These are phyloP conservation scores for Dittrichia graveolens DNA, from an alignment of 129 eudicot species.

Conservation along the genomic window DNA sequence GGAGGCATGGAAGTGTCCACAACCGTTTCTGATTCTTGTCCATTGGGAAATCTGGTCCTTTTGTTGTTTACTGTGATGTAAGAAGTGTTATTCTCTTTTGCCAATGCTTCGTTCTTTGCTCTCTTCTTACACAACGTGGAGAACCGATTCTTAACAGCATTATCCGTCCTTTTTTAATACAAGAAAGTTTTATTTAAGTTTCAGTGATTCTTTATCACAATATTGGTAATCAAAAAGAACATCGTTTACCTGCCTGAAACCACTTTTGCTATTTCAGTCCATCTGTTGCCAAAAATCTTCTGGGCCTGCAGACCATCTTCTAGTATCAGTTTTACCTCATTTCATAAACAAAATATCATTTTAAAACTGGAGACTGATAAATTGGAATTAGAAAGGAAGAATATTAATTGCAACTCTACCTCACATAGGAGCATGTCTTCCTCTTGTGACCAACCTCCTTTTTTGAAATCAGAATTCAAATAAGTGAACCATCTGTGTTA, in stretches of 20 bases:
- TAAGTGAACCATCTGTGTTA: constrained; percentile 91
- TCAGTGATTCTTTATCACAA: background rate
- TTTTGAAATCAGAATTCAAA: constrained; percentile 96
- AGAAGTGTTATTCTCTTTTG: constrained; percentile 67
- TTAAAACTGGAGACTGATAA: background rate
- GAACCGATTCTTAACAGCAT: constrained; percentile 98
- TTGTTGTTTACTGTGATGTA: constrained; percentile 69
- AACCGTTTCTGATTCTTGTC: constrained; percentile 42
- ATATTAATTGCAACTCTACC: constrained; percentile 39
- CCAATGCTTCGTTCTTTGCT: constrained; percentile 88
- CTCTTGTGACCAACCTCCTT: constrained; percentile 99
- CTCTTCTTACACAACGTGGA: constrained; percentile 94
- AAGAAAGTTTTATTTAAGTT: constrained; percentile 14
- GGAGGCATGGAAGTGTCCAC: constrained; percentile 50
- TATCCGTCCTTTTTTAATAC: constrained; percentile 73
- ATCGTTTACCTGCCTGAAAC: constrained; percentile 94
- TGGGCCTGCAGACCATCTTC: constrained; percentile 70
- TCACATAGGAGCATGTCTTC: constrained; percentile 94
- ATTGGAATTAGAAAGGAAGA: background rate
- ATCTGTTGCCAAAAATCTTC: constrained; percentile 92
- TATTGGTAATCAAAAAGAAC: constrained; percentile 4
- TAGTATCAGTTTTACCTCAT: constrained; percentile 27
- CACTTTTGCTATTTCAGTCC: constrained; percentile 99
- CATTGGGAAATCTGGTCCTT: constrained; percentile 64
- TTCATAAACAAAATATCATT: background rate